Evolutionary conservation across 257 asterid species (phyloP), one percentile per base, ranked within the genome.

Genomic region (Primulina tabacum): DNA sequence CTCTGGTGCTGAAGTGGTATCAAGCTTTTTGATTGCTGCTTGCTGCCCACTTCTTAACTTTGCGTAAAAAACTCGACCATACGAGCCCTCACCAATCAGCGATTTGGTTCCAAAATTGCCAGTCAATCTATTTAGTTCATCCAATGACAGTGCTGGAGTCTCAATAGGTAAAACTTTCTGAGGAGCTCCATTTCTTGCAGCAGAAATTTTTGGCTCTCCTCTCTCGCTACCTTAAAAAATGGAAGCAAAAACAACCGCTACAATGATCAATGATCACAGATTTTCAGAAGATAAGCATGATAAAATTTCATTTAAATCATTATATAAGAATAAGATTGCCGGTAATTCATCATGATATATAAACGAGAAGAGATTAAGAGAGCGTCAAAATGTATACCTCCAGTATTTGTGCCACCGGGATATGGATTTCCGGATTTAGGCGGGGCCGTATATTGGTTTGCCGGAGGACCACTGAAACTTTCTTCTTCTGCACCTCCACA

Each of bases 401-500:
- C 87, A 62, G 83, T 82, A 8, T 68, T 66, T 1, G 71, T 3
- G 67, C 85, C 82, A 50, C 80, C 89, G 20, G 83, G 69, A 62
- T 85, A 86, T 10, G 89, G 84, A 67, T 77, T 75, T 28, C 83
- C 88, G 26, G 94, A 67, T 70, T 82, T 81, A 26, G 96, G 86
- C 75, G 92, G 96, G 63, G 87, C 88, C 43, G 87, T 50, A 61
- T 81, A 79, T 63, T 89, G 89, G 82, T 77, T 87, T 29, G 91
- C 73, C 21, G 89, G 93, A 26, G 89, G 92, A 62, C 86, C 90
- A n/a, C 75, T 71, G 66, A 69, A 62, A 59, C 60, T 60, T 68
- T 91, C 96, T 81, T 89, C 96, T 75, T 91, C 96, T 74, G 81
- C 84, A 64, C 96, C 96, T 71, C 96, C 95, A 70, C 97, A 91